Percentiles rank a stretch among this genome's conserved stretches.
phyloP scores from a whole-genome alignment of 2,329 filamentous ascomycete genomes.

The Paecilomyces formosus region DNA sequence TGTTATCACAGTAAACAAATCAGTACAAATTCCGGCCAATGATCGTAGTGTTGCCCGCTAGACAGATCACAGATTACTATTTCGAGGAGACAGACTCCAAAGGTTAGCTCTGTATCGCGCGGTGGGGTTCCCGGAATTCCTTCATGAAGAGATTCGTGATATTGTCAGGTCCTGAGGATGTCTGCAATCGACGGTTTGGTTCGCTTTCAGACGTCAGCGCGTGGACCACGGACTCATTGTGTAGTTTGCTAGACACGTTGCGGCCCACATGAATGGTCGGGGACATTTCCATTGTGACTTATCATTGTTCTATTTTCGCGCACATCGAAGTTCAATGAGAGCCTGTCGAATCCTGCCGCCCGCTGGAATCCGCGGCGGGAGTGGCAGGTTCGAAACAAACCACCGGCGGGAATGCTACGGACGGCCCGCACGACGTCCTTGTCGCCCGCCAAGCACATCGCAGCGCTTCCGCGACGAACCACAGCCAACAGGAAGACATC shows the following conservation, averaged over 20 bases:
- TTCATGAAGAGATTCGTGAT: neutral
- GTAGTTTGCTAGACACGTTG: neutral
- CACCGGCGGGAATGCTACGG: neutral
- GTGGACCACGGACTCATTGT: neutral
- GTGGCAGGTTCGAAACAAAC: neutral
- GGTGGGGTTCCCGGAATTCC: neutral
- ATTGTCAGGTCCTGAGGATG: neutral
- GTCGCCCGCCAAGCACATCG: neutral
- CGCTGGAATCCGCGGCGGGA: neutral
- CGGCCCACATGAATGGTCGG: neutral
- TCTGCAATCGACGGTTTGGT: neutral
- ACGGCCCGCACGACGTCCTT: neutral
- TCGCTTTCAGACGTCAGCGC: neutral
- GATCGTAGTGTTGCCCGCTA: too few relatives aligned
- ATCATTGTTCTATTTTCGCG: neutral
- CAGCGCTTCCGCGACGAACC: neutral
- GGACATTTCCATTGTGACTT: neutral
- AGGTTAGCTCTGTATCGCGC: neutral
- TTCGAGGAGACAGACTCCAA: neutral
- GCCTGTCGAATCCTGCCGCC: neutral
- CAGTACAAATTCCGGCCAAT: too few relatives aligned
- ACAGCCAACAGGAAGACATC: neutral
- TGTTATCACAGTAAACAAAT: neutral
- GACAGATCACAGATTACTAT: too few relatives aligned
- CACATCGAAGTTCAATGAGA: neutral